Percentiles rank a stretch among this genome's conserved stretches.
Evolutionary conservation across 352 stramenopile genomes (phyloP).

Genomic region (Phytophthora colocasiae): DNA sequence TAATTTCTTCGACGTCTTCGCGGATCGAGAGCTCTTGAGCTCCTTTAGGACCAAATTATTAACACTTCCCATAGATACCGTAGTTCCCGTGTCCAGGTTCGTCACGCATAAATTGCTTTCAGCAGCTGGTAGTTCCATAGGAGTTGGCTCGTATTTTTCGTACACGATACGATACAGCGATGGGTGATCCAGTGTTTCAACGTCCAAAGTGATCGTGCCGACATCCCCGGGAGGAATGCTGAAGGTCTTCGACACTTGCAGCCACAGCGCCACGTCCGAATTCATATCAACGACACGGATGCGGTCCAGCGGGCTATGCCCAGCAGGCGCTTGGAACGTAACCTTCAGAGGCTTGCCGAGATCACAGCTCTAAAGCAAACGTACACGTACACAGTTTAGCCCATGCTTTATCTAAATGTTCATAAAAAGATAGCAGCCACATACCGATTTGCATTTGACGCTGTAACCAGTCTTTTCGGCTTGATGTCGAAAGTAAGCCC

Average conservation of each 20-base stretch:
- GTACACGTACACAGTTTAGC: slow-evolving; percentile 5
- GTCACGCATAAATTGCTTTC: slow-evolving; percentile 82
- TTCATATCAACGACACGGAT: slow-evolving; percentile 91
- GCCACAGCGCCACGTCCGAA: slow-evolving; percentile 76
- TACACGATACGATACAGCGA: slow-evolving; percentile 90
- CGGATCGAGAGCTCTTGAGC: slow-evolving; percentile 59
- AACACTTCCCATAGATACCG: slow-evolving; percentile 74
- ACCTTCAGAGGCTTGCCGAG: slow-evolving; percentile 83
- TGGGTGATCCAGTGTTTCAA: slow-evolving; percentile 78
- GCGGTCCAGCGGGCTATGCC: slow-evolving; percentile 78
- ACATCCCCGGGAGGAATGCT: slow-evolving; percentile 78
- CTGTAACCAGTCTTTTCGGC: slow-evolving; percentile 69
- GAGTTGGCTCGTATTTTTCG: slow-evolving; percentile 87
- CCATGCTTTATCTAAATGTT: not conserved
- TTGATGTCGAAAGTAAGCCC: slow-evolving; percentile 82
- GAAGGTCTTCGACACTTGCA: slow-evolving; percentile 89
- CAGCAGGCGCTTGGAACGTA: slow-evolving; percentile 72
- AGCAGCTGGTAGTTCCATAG: slow-evolving; percentile 57
- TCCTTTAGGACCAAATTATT: slow-evolving; percentile 84
- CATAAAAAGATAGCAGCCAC: slow-evolving; percentile 7
- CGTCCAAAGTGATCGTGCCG: slow-evolving; percentile 83
- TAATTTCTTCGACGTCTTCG: slow-evolving; percentile 62
- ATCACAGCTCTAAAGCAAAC: slow-evolving; percentile 65
- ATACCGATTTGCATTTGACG: slow-evolving; percentile 79
- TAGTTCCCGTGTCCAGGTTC: slow-evolving; percentile 84